A percentile compares a stretch with the other conserved stretches of the same genome.
These are phyloP conservation scores for Penicillium olsonii DNA, from an alignment of 2,329 filamentous ascomycete genomes.

Conservation along the genomic window DNA sequence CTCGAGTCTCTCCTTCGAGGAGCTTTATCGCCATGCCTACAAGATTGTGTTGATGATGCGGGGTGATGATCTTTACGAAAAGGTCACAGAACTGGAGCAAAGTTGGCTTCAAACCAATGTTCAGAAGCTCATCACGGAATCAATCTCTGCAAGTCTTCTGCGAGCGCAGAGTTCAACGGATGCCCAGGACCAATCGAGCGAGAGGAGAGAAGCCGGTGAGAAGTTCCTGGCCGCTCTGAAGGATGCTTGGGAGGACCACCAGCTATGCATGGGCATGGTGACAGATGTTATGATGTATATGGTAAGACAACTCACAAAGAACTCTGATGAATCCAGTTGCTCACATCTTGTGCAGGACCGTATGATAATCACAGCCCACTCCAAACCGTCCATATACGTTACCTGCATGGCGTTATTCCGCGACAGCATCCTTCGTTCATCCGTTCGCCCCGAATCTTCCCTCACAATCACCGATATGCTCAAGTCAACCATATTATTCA, in stretches of 20 bases:
- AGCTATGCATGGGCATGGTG: slow-evolving; percentile 92
- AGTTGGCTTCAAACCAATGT: slow-evolving; percentile 77
- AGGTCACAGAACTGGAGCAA: slow-evolving; percentile 78
- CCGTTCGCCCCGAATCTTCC: slow-evolving; percentile 45
- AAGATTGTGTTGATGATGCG: slow-evolving; percentile 90
- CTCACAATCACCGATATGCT: slow-evolving; percentile 70
- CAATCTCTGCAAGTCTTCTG: slow-evolving; percentile 71
- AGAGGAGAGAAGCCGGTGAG: slow-evolving; percentile 78
- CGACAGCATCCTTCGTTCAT: slow-evolving; percentile 74
- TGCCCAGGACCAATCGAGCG: slow-evolving; percentile 66
- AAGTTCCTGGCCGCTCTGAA: slow-evolving; percentile 76
- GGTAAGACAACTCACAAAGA: slow-evolving; percentile 43
- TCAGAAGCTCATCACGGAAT: slow-evolving; percentile 66
- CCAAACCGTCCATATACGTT: slow-evolving; percentile 76
- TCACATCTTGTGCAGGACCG: slow-evolving; percentile 63
- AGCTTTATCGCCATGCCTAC: slow-evolving; percentile 91
- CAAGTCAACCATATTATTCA: slow-evolving; percentile 80
- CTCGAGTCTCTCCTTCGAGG: slow-evolving; percentile 87
- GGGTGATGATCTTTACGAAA: slow-evolving; percentile 76
- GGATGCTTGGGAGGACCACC: slow-evolving; percentile 83
- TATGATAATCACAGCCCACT: slow-evolving; percentile 72
- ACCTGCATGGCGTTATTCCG: slow-evolving; percentile 85
- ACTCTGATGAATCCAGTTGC: neutral
- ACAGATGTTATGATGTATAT: slow-evolving; percentile 98
- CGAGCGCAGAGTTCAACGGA: slow-evolving; percentile 49